A percentile compares a stretch with the other conserved stretches of the same genome.
These are phyloP conservation scores for Capsicum rhomboideum DNA, from an alignment of 257 asterid genomes.

Conservation along the genomic window DNA sequence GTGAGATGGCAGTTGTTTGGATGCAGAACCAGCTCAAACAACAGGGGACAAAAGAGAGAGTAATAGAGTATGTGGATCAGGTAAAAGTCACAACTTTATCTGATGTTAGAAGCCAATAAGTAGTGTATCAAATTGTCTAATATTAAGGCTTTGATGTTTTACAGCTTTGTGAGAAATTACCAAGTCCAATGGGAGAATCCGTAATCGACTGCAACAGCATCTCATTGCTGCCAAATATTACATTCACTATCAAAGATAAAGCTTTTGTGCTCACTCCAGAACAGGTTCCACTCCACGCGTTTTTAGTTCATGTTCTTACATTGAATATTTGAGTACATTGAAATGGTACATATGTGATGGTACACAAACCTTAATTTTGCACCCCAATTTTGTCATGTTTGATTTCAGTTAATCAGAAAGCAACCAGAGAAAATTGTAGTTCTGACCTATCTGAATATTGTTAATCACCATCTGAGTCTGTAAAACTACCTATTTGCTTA, in stretches of 20 bases:
- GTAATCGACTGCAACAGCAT: constrained; percentile 54
- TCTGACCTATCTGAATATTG: neutral
- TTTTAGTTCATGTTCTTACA: neutral
- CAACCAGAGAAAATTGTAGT: neutral
- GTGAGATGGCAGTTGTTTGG: constrained; percentile 97
- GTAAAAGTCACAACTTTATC: constrained; percentile 20
- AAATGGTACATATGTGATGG: neutral
- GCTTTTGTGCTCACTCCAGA: constrained; percentile 64
- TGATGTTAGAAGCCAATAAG: neutral
- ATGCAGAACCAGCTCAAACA: constrained; percentile 70
- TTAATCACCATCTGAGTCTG: neutral
- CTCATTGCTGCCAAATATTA: constrained; percentile 50
- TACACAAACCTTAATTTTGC: neutral
- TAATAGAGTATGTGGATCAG: constrained; percentile 67
- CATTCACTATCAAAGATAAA: constrained; percentile 61
- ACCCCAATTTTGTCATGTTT: neutral
- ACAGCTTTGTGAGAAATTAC: constrained; percentile 82
- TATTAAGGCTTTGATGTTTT: constrained; percentile 5
- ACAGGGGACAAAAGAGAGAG: constrained; percentile 56
- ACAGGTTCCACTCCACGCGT: constrained; percentile 39
- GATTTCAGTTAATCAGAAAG: neutral
- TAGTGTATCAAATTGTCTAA: neutral
- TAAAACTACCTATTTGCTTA: neutral
- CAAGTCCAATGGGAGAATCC: constrained; percentile 86
- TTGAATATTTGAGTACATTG: neutral